These are phyloP conservation scores for Arabidopsis hybrid DNA, from an alignment of 441 rosid species.

Conservation along the genomic window DNA sequence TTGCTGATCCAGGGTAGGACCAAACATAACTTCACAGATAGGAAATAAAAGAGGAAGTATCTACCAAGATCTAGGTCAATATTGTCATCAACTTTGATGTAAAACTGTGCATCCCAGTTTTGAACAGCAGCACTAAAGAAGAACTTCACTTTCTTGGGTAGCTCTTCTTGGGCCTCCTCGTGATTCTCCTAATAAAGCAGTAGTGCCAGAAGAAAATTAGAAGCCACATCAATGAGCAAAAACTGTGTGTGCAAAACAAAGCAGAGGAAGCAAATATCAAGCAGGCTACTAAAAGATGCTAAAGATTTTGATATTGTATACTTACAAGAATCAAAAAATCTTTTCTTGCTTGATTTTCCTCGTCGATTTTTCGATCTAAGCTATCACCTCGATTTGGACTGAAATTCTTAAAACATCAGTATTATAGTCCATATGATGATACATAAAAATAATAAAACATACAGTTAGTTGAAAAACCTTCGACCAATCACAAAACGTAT, in stretches of 20 bases:
- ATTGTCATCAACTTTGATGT: conserved; percentile 85
- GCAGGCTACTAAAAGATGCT: background rate
- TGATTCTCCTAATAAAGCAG: conserved; percentile 74
- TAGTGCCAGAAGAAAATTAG: background rate
- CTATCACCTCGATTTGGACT: conserved; percentile 94
- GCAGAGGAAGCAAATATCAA: background rate
- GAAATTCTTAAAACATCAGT: conserved; percentile 48
- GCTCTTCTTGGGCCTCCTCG: conserved; percentile 94
- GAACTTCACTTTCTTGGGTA: conserved; percentile 84
- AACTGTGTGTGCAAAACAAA: background rate
- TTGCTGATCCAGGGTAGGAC: background rate
- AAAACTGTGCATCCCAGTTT: conserved; percentile 95
- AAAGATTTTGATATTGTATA: background rate
- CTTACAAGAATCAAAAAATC: conserved; percentile 90
- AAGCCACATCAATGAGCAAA: conserved; percentile 5
- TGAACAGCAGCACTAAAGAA: conserved; percentile 88
- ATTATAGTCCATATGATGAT: background rate
- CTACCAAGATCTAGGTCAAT: conserved; percentile 86
- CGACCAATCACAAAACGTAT: conserved; percentile 92
- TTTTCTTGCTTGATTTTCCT: conserved; percentile 66
- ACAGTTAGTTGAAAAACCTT: conserved; percentile 60
- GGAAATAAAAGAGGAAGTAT: conserved; percentile 23
- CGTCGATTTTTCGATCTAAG: conserved; percentile 79
- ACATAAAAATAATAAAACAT: background rate
- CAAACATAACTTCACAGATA: background rate